Evolutionary conservation across 345 rosid genomes (phyloP), one percentile per base, ranked within the genome.

Genomic region (Gossypium australe): DNA sequence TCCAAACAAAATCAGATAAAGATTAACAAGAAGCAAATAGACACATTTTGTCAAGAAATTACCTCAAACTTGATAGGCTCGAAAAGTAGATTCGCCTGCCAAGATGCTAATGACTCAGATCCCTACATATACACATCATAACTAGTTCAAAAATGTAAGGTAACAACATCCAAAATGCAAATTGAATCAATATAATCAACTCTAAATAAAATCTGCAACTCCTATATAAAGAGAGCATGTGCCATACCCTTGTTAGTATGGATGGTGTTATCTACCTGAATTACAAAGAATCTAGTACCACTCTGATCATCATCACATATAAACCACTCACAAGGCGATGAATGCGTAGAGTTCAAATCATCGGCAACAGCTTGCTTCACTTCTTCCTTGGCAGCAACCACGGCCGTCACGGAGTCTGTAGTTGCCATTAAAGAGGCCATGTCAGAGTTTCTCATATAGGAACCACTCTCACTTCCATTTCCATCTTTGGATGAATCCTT

Each of bases 311-410:
- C 94, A 20, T 95, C 99, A 38, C 99, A 91, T 49, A 93, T 80
- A 57, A 90, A 93, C 99, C 99, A 95, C 74, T 90, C 97, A 60
- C 97, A 93, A 20, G 98, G 96, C 2, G 94, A 89, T 24, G 92
- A 90, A 47, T 8, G 73, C 27, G 85, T 84, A 13, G 99, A 93
- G 49, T 85, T 91, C 59, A 95, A 76, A 84, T 86, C 93, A 85
- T 95, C 94, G 0, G 98, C 99, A n/a, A 95, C 97, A n/a, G 99
- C 99, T 70, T 95, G 99, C 84, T 93, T 95, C 74, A 88, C 94
- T 61, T 93, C 97, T 76, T 95, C 98, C 81, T 92, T 79, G 1
- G 97, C 98, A 43, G 99, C 96, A 55, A 95, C 98, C 57, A 95
- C 98, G 0, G 98, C 94, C 0, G 99, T 93, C 77, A 95, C 91